Evolutionary conservation across 192 early-diverging fungal genomes (phyloP).

Genomic region (Thamnidium elegans): DNA sequence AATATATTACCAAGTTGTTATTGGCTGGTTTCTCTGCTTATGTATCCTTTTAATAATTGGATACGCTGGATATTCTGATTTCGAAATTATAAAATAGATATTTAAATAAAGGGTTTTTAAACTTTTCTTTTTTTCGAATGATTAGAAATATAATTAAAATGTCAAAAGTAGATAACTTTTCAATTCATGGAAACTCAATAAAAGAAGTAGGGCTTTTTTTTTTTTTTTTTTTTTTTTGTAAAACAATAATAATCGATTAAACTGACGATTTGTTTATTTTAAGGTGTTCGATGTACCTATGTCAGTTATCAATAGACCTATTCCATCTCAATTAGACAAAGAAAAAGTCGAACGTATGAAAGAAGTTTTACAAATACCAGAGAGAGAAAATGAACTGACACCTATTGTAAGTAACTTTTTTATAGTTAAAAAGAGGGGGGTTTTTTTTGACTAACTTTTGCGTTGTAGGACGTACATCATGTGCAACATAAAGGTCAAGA

Average conservation of each 20-base stretch:
- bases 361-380: background rate
- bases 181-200: conserved; percentile 23
- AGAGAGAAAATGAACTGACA: conserved; percentile 13
- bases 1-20: no score
- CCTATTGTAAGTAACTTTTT: conserved; percentile 18
- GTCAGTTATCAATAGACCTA: conserved; percentile 19
- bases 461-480: conserved; percentile 29
- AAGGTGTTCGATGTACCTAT: conserved; percentile 22
- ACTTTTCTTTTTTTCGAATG: no score
- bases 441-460: no score
- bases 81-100: no score
- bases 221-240: background rate
- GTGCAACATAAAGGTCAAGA: conserved; percentile 23
- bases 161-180: conserved; percentile 24
- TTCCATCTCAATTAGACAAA: conserved; percentile 24
- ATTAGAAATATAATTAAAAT: background rate
- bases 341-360: conserved; percentile 25
- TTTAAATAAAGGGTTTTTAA: no score
- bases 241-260: background rate
- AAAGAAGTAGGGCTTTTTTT: conserved; percentile 6
- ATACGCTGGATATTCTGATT: no score
- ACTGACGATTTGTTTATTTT: background rate
- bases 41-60: no score
- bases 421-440: no score
- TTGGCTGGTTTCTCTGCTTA: no score